phyloP scores from a whole-genome alignment of 1,284 basidiomycete species.

The Ustilago bromivora region DNA sequence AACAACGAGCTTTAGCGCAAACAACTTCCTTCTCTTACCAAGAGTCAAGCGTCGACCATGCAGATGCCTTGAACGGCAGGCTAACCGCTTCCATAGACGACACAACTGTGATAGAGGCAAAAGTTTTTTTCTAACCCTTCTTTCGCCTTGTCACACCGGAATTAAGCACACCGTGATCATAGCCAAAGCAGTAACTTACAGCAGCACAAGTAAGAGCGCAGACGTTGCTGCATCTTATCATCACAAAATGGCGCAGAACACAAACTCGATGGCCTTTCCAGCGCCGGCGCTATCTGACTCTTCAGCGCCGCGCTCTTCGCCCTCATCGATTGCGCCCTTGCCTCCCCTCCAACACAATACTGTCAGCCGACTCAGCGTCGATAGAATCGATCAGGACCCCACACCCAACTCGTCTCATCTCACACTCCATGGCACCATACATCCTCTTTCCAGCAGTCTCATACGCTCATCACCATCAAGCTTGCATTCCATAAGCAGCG shows the following conservation, averaged over 20 bases:
- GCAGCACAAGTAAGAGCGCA: slow-evolving; percentile 1
- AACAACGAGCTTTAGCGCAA: background rate
- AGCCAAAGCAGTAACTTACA: background rate
- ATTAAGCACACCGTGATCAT: slow-evolving; percentile 5
- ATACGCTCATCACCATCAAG: slow-evolving; percentile 7
- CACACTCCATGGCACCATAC: slow-evolving; percentile 16
- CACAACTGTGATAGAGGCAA: background rate
- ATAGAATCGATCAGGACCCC: background rate
- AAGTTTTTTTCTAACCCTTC: too few species aligned
- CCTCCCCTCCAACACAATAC: slow-evolving; percentile 13
- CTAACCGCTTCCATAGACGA: background rate
- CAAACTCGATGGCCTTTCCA: background rate
- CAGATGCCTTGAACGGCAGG: background rate
- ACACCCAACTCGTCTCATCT: slow-evolving; percentile 5
- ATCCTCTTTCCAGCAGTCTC: slow-evolving; percentile 32
- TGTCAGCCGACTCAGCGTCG: slow-evolving; percentile 20
- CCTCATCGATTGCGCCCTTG: slow-evolving; percentile 22
- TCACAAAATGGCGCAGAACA: slow-evolving; percentile 15
- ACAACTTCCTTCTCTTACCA: background rate
- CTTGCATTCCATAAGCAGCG: slow-evolving; percentile 9
- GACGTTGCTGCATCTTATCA: background rate
- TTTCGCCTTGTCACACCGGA: background rate
- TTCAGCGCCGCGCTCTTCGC: slow-evolving; percentile 23
- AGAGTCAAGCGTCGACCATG: slow-evolving; percentile 3
- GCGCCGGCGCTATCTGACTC: slow-evolving; percentile 9